phyloP scores from a whole-genome alignment of 192 early-diverging fungal species.

The Spinellus fusiger region DNA sequence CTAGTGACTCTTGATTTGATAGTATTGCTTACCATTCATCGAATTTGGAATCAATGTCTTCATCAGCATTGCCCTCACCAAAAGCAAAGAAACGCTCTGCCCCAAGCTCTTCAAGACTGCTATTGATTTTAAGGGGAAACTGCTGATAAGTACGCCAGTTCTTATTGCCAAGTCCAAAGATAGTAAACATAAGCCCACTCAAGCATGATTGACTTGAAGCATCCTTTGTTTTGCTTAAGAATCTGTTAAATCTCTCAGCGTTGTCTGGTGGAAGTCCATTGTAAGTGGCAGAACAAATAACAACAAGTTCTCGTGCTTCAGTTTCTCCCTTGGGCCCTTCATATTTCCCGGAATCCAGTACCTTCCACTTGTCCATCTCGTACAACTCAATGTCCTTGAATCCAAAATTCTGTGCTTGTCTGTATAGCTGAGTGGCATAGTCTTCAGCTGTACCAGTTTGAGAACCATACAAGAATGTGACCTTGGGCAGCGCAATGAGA shows the following conservation, averaged over 20 bases:
- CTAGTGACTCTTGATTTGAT: background rate
- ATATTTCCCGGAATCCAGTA: conserved; percentile 17
- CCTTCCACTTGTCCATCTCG: conserved; percentile 41
- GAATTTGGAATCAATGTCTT: conserved; percentile 37
- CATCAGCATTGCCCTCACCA: conserved; percentile 44
- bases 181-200: conserved; percentile 36
- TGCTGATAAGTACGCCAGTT: conserved; percentile 55
- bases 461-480: conserved; percentile 45
- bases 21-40: conserved; percentile 20
- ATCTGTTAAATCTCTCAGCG: conserved; percentile 36
- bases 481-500: conserved; percentile 21
- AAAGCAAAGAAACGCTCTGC: conserved; percentile 31
- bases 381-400: conserved; percentile 22
- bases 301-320: conserved; percentile 7
- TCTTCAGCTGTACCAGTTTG: conserved; percentile 52
- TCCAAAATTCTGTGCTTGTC: conserved; percentile 32
- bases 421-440: conserved; percentile 38
- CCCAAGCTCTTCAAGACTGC: conserved; percentile 39
- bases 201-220: conserved; percentile 7
- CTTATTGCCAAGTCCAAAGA: conserved; percentile 56
- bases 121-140: conserved; percentile 45
- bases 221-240: conserved; percentile 11
- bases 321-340: background rate
- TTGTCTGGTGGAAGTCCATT: conserved; percentile 47
- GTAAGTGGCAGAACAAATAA: conserved; percentile 33